These are phyloP conservation scores for Saururus chinensis DNA, from an alignment of 164 flowering plant species.

Conservation along the genomic window DNA sequence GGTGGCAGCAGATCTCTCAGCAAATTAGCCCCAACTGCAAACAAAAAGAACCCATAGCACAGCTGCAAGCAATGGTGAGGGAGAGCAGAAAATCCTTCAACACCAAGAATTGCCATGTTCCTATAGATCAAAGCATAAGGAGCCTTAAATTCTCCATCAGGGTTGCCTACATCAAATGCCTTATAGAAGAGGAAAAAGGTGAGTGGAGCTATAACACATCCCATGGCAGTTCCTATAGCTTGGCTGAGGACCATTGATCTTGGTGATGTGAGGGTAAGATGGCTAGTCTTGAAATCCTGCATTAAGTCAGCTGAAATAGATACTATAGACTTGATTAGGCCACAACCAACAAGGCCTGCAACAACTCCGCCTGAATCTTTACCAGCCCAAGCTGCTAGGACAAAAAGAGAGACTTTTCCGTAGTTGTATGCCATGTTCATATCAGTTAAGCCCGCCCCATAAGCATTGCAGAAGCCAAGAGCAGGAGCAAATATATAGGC, in stretches of 20 bases:
- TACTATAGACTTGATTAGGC: slow-evolving; percentile 73
- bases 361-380: slow-evolving; percentile 68
- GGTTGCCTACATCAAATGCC: slow-evolving; percentile 84
- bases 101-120: slow-evolving; percentile 91
- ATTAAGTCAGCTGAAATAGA: slow-evolving; percentile 74
- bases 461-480: slow-evolving; percentile 89
- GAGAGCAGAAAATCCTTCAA: slow-evolving; percentile 82
- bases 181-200: slow-evolving; percentile 82
- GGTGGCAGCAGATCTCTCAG: slow-evolving; percentile 39
- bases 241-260: slow-evolving; percentile 80
- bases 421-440: slow-evolving; percentile 88
- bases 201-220: slow-evolving; percentile 79
- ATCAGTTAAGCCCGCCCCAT: slow-evolving; percentile 87
- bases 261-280: slow-evolving; percentile 84
- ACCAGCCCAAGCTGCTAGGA: slow-evolving; percentile 60
- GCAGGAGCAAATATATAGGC: slow-evolving; percentile 79
- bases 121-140: slow-evolving; percentile 81
- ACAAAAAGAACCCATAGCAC: slow-evolving; percentile 70
- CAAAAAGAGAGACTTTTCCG: slow-evolving; percentile 82
- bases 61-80: slow-evolving; percentile 81
- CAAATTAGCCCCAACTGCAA: slow-evolving; percentile 57
- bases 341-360: slow-evolving; percentile 84
- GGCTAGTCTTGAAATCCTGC: slow-evolving; percentile 90
- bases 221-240: slow-evolving; percentile 78
- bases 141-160: slow-evolving; percentile 77